Percentiles rank a stretch among this genome's conserved stretches.
phyloP scores from a whole-genome alignment of 2,329 filamentous ascomycete species.

The Aspergillus sp. region DNA sequence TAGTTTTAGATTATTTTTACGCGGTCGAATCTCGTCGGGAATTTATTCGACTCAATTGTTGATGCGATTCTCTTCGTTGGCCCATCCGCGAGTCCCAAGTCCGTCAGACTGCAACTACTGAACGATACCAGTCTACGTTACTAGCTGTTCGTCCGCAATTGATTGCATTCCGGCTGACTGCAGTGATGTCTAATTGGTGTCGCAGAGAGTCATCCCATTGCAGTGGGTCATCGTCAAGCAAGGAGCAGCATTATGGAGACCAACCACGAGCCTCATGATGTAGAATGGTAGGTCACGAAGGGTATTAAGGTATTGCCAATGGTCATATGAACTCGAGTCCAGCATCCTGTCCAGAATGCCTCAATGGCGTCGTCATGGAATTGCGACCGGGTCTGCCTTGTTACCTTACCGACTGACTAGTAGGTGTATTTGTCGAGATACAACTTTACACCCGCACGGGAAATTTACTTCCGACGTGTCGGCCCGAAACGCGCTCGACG shows the following conservation, averaged over 20 bases:
- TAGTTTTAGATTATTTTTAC: no score
- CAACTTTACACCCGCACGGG: background rate
- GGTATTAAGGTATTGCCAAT: no score
- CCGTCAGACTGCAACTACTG: no score
- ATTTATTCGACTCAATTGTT: no score
- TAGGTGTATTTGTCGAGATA: background rate
- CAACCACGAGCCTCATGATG: background rate
- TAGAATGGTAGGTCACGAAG: background rate
- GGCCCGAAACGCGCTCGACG: constrained; percentile 3
- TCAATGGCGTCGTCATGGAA: no score
- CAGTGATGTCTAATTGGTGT: background rate
- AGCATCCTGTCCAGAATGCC: no score
- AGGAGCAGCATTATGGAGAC: background rate
- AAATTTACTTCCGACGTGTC: background rate
- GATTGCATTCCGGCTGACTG: background rate
- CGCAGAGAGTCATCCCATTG: background rate
- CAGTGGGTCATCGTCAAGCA: background rate
- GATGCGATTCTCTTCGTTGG: no score
- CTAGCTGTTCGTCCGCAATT: background rate
- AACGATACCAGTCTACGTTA: background rate
- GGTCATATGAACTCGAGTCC: no score
- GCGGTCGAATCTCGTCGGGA: no score
- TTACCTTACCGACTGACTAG: no score
- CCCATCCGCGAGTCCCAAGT: no score
- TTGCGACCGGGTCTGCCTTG: no score